Base-by-base conservation (phyloP, 2,329 filamentous ascomycete genomes). In the Amphichorda felina region DNA sequence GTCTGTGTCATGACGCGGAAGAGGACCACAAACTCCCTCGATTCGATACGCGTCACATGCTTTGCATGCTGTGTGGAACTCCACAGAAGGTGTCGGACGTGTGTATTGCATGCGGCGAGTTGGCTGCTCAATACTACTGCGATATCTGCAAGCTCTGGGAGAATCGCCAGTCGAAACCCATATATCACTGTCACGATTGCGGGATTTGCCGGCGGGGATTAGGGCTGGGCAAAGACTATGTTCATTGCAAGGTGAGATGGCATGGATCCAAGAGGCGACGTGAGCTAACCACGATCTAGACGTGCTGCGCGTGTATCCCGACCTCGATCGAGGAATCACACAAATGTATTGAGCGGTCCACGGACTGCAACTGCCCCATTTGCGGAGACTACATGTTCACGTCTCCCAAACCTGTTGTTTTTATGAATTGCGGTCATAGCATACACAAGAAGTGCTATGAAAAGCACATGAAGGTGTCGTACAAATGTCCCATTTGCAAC, bases 371-470 rank as follows among this genome's bases (percentile, higher is more conserved):
- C 53, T 98, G 91, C 55, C 91, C 91, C 4, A 94, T 98, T 38
- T 98, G 91, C 56, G 82, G 88, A 43, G 88, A 95, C 40, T 94
- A 94, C 54, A 83, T 98, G 67, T 96, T 96, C 56, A 93, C 83
- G 2, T 94, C 89, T 8, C 82, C 84, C 3, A 77, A 79, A 37
- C 79, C 83, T 0, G 87, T 96, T 7, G 86, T 94, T 16, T 93
- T 94, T 50, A 91, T 98, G 82, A 75, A 77, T 27, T 98, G 91
- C 55, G 91, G 91, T 3, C 91, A 98, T 55, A 93, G 89, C 50
- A 93, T 98, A 53, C 91, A 98, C 58, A 79, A 82, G 48, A 75
- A 75, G 39, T 98, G 91, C 59, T 91, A 94, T 51, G 75, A 84
- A 31, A 75, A 91, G 47, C 83, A 94, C 53, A 88, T 93, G 66